Base-by-base conservation (phyloP, 2,329 filamentous ascomycete genomes). In the Verruconis gallopava region DNA sequence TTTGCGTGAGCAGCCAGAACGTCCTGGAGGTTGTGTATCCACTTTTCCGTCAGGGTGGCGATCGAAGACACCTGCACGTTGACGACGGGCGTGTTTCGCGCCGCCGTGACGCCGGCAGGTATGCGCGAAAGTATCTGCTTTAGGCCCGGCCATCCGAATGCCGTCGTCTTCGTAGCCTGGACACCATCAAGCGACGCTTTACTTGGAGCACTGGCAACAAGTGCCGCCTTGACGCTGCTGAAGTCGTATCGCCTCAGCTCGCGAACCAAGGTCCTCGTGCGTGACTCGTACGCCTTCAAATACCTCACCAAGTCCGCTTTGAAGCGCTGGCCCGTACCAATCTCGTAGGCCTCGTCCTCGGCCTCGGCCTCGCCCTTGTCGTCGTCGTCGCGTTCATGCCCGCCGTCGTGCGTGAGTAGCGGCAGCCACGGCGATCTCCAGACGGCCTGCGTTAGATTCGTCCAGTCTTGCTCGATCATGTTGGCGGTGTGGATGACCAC, bases 401-500 rank as follows among this genome's bases (percentile, higher is more conserved):
- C 34, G 20, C 44, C 22, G 13, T 20, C n/a, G 41, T 33, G 46
- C 2, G 13, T 14, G 34, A 40, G 42, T 5, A 37, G 22, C 13
- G 41, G 21, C 21, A 63, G 38, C 1, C 73, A 59, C 1, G 81
- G 84, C 0, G 84, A 89, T 38, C 64, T 68, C 86, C 86, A 94
- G 4, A 83, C 73, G 1, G 76, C 85, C 56, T 94, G 85, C 1
- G 79, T 82, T 81, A 93, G 83, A 50, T 91, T 91, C 1, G 68
- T 72, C 86, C 86, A 94, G 57, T 94, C 86, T 43, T 79, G 77
- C 3, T 70, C 55, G n/a, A 93, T 89, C 80, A 93, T 85, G 51
- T 94, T 94, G 14, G 86, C 85, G 0, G 86, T 94, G 51, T 93
- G 84, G 21, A 94, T 86, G 43, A 93, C 62, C 4, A 94, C 65